A percentile compares a stretch with the other conserved stretches of the same genome.
Evolutionary conservation across 345 rosid genomes (phyloP).

Genomic region (Tarenaya hassleriana): DNA sequence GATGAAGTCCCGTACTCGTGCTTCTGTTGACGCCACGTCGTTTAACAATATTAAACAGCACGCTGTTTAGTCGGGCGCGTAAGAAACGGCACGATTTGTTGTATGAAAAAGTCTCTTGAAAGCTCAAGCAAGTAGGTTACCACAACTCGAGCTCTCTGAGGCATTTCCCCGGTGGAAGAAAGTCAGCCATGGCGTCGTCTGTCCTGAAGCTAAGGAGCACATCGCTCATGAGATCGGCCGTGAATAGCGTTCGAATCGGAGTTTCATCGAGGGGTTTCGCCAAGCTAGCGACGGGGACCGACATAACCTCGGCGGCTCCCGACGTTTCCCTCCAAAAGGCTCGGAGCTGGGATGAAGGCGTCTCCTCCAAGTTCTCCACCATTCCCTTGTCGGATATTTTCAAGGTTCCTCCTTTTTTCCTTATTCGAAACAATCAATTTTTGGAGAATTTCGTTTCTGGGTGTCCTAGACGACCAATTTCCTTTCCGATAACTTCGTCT

Average conservation of each 20-base stretch:
- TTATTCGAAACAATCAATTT: not conserved
- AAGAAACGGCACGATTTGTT: constrained; percentile 14
- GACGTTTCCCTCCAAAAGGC: constrained; percentile 82
- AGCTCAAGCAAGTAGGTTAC: not conserved
- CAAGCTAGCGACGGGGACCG: constrained; percentile 55
- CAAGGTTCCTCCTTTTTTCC: constrained; percentile 36
- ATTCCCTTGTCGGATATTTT: constrained; percentile 63
- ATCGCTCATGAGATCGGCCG: constrained; percentile 29
- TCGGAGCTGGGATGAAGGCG: constrained; percentile 84
- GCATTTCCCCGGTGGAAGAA: not conserved
- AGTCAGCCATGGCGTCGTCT: constrained; percentile 47
- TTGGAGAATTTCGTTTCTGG: not conserved
- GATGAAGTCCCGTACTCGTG: no score
- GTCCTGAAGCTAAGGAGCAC: constrained; percentile 39
- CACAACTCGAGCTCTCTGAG: not conserved
- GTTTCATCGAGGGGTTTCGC: constrained; percentile 44
- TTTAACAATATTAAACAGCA: constrained; percentile 2
- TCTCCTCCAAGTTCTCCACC: constrained; percentile 68
- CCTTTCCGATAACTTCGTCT: not conserved
- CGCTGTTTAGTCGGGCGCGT: not conserved
- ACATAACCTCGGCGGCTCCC: constrained; percentile 58
- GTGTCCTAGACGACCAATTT: not conserved
- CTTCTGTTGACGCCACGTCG: no score
- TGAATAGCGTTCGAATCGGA: constrained; percentile 27
- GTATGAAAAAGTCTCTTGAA: not conserved